Evolutionary conservation across 176 grass and related monocot genomes (phyloP).

Genomic region (Melocanna baccifera): DNA sequence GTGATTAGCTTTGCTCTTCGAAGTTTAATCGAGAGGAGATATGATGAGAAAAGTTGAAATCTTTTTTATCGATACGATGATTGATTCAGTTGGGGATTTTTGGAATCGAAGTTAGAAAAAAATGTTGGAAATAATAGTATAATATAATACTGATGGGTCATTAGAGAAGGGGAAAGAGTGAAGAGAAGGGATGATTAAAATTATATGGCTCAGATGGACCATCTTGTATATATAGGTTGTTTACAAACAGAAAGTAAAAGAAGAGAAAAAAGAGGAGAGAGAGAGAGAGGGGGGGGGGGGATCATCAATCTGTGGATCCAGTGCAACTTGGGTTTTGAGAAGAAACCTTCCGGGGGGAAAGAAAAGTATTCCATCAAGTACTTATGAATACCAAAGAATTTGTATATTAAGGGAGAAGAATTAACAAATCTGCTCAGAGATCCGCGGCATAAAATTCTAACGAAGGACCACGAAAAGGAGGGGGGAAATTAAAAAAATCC

Average conservation of each 20-base stretch:
- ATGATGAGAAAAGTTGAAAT: not conserved
- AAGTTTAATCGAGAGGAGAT: not conserved
- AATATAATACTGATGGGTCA: not conserved
- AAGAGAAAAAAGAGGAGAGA: not conserved
- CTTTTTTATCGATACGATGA: not conserved
- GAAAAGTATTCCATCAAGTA: not conserved
- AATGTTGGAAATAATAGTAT: not conserved
- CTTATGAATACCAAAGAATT: not conserved
- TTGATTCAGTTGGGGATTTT: not conserved
- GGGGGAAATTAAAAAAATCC: not conserved
- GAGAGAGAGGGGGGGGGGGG: not conserved
- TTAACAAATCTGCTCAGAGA: conserved; percentile 30
- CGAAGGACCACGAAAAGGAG: conserved; percentile 24
- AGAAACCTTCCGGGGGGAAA: not conserved
- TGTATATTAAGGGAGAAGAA: not conserved
- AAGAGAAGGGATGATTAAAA: not conserved
- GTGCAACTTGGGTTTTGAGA: not conserved
- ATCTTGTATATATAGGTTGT: not conserved
- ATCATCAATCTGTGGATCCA: not conserved
- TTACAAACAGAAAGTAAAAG: not conserved
- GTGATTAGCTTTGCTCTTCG: not conserved
- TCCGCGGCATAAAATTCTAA: conserved; percentile 32
- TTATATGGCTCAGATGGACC: conserved; percentile 15
- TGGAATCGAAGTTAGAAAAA: not conserved
- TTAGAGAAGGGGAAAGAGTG: not conserved